Evolutionary conservation across 176 grass and related monocot species (phyloP).

Genomic region (Poa pratensis): DNA sequence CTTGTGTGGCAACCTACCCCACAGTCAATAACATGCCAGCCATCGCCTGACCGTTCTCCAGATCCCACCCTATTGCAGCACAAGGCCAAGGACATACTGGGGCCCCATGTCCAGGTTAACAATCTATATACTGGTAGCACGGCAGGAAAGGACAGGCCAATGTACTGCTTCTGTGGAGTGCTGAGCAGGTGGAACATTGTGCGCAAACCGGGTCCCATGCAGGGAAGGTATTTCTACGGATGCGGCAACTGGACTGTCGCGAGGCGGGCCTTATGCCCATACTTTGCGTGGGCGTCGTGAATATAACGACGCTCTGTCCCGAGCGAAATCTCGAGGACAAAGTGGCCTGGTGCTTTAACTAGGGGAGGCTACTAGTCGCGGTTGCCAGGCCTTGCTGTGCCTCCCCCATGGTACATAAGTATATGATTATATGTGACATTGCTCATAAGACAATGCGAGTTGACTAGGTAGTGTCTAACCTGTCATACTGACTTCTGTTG

Average conservation of each 20-base stretch:
- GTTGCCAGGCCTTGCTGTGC: slow-evolving; percentile 27
- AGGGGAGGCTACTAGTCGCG: slow-evolving; percentile 43
- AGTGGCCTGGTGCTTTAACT: slow-evolving; percentile 49
- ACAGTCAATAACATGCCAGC: slow-evolving; percentile 38
- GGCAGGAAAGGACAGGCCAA: slow-evolving; percentile 47
- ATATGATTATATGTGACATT: slow-evolving; percentile 54
- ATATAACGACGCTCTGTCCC: slow-evolving; percentile 2
- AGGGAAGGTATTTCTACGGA: slow-evolving; percentile 83
- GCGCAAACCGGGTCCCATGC: slow-evolving; percentile 80
- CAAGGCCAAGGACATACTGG: slow-evolving; percentile 45
- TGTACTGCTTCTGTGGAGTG: slow-evolving; percentile 83
- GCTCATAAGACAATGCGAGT: slow-evolving; percentile 56
- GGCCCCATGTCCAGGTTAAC: slow-evolving; percentile 46
- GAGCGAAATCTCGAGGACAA: slow-evolving; percentile 32
- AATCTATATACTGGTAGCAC: slow-evolving; percentile 37
- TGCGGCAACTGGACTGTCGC: slow-evolving; percentile 87
- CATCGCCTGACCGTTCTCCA: slow-evolving; percentile 36
- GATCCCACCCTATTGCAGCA: slow-evolving; percentile 38
- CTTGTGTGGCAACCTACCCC: slow-evolving; percentile 52
- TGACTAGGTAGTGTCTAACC: slow-evolving; percentile 73
- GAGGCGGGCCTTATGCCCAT: slow-evolving; percentile 70
- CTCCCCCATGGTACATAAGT: slow-evolving; percentile 57
- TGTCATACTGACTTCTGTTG: slow-evolving; percentile 80
- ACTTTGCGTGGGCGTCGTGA: slow-evolving; percentile 74
- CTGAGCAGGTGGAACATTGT: slow-evolving; percentile 68